Evolutionary conservation across 805 yeast genomes (phyloP).

Genomic region (Candida krabiensis): DNA sequence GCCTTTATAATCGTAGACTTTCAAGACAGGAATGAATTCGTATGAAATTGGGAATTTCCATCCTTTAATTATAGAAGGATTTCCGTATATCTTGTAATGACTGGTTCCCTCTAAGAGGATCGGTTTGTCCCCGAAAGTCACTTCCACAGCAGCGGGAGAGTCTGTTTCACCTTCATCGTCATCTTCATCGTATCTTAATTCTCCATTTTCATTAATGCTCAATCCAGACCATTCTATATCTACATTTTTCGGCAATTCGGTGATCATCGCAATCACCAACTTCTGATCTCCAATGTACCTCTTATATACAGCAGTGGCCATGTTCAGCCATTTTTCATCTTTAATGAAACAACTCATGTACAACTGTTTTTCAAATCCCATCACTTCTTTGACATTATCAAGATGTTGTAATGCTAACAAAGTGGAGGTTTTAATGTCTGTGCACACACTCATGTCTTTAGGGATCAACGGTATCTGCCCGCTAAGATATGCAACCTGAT

Average conservation of each 20-base stretch:
- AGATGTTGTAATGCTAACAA: constrained; percentile 75
- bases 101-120: constrained; percentile 33
- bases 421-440: constrained; percentile 35
- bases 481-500: constrained; percentile 61
- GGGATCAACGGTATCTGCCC: constrained; percentile 94
- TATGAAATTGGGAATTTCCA: constrained; percentile 15
- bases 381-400: constrained; percentile 56
- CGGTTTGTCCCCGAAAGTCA: constrained; percentile 44
- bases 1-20: constrained; percentile 13
- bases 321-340: constrained; percentile 25
- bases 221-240: constrained; percentile 76
- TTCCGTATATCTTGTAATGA: constrained; percentile 26
- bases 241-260: constrained; percentile 62
- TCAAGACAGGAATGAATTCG: constrained; percentile 24
- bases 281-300: constrained; percentile 32
- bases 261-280: constrained; percentile 55
- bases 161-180: constrained; percentile 17
- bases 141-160: constrained; percentile 29
- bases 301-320: constrained; percentile 45
- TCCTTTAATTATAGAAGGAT: constrained; percentile 3
- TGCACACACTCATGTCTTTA: constrained; percentile 53
- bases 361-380: constrained; percentile 45
- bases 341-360: constrained; percentile 58
- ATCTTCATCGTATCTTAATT: constrained; percentile 43
- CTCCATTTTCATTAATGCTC: constrained; percentile 40